Conservation (phyloP, 106 monocot species). For the Allium cepa region DNA sequence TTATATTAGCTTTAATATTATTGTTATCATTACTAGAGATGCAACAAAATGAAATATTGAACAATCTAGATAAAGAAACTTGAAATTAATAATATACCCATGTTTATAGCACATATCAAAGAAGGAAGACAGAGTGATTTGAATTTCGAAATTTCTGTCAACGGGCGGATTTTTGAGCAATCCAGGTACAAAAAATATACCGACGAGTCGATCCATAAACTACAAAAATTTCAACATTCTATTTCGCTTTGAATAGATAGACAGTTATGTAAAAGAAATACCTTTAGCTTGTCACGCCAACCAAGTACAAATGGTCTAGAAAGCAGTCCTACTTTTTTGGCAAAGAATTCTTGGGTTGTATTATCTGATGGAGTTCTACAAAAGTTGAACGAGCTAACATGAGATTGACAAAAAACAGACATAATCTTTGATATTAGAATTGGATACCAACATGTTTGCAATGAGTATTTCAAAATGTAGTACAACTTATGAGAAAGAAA, state of each 20-base stretch:
- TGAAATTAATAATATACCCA: too few species aligned
- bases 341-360: slow-evolving; percentile 34
- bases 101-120: too few species aligned
- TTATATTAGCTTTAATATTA: background rate
- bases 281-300: slow-evolving; percentile 92
- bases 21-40: background rate
- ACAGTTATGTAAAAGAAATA: slow-evolving; percentile 7
- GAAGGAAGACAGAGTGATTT: too few species aligned
- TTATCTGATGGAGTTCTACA: slow-evolving; percentile 35
- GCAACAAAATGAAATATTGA: too few species aligned
- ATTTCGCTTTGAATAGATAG: background rate
- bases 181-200: background rate
- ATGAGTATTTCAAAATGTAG: too few species aligned
- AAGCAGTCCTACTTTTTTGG: slow-evolving; percentile 67
- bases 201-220: too few species aligned
- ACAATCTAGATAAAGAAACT: too few species aligned
- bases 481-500: background rate
- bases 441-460: background rate
- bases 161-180: too few species aligned
- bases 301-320: slow-evolving; percentile 80
- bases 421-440: background rate
- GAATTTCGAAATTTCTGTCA: background rate
- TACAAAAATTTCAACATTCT: background rate
- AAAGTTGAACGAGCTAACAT: background rate
- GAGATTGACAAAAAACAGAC: background rate